These are phyloP conservation scores for Amylostereum chailletii DNA, from an alignment of 1,284 basidiomycete species.

Conservation along the genomic window DNA sequence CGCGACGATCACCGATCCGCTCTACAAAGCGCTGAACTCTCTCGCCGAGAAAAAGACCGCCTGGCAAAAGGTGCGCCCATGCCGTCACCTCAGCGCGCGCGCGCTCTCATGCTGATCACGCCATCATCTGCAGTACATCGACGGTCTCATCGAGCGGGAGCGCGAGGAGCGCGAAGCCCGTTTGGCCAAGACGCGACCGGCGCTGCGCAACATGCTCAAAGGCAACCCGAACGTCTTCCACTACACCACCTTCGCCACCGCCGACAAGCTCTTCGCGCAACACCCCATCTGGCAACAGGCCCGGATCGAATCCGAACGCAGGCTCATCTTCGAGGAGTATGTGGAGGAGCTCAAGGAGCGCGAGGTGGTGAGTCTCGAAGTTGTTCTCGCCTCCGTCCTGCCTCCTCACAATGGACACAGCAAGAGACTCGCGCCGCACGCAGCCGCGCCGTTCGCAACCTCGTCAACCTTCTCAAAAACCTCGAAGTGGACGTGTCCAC, in stretches of 20 bases:
- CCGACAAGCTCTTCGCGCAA: conserved; percentile 73
- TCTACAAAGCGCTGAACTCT: conserved; percentile 92
- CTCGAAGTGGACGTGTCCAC: conserved; percentile 84
- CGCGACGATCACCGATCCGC: conserved; percentile 93
- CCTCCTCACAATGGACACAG: conserved; percentile 27
- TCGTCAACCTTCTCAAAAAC: conserved; percentile 72
- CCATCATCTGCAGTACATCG: conserved; percentile 51
- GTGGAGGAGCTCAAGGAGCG: conserved; percentile 74
- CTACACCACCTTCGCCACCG: conserved; percentile 83
- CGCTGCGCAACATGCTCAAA: conserved; percentile 75
- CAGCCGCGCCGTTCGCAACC: conserved; percentile 67
- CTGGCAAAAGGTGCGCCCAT: conserved; percentile 73
- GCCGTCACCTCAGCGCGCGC: too few species aligned
- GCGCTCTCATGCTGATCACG: neutral
- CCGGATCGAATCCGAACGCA: conserved; percentile 76
- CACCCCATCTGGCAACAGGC: conserved; percentile 86
- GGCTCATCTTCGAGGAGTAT: conserved; percentile 84
- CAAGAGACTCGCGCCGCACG: conserved; percentile 71
- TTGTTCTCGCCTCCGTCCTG: neutral
- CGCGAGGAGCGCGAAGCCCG: conserved; percentile 77
- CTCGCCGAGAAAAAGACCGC: conserved; percentile 91
- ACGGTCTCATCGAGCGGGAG: conserved; percentile 53
- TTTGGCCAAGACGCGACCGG: conserved; percentile 75
- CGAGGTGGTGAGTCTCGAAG: conserved; percentile 61
- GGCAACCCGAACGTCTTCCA: conserved; percentile 81